Conservation (phyloP, 108 stramenopile species). For the Nitzschia palea region DNA sequence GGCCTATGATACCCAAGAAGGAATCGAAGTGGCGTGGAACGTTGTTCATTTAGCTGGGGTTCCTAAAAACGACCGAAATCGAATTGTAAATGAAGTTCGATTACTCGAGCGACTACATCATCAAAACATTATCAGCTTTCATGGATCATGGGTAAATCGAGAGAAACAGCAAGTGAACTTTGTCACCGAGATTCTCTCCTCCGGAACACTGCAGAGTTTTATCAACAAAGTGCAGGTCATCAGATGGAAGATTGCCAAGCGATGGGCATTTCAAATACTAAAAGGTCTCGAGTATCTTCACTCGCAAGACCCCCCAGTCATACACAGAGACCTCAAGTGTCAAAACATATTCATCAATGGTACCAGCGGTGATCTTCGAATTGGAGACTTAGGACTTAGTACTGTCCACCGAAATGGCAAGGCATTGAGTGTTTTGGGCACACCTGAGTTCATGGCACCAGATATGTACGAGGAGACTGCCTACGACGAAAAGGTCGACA, state of each 20-base stretch:
- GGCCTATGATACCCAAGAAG: slow-evolving; percentile 96
- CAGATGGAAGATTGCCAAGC: slow-evolving; percentile 95
- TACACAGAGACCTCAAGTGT: slow-evolving; percentile 98
- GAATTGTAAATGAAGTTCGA: slow-evolving; percentile 96
- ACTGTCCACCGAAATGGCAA: slow-evolving; percentile 88
- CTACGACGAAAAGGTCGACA: slow-evolving; percentile 98
- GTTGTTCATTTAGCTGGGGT: slow-evolving; percentile 89
- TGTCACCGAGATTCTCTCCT: slow-evolving; percentile 96
- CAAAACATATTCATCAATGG: slow-evolving; percentile 97
- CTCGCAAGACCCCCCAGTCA: slow-evolving; percentile 95
- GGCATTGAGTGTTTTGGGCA: slow-evolving; percentile 91
- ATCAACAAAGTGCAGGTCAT: slow-evolving; percentile 96
- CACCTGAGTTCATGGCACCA: slow-evolving; percentile 99
- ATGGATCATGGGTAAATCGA: slow-evolving; percentile 96
- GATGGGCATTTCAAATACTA: slow-evolving; percentile 95
- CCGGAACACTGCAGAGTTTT: slow-evolving; percentile 90
- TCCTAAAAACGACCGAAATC: slow-evolving; percentile 80
- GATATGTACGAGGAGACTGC: slow-evolving; percentile 94
- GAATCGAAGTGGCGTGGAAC: slow-evolving; percentile 99
- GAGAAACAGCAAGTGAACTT: slow-evolving; percentile 92
- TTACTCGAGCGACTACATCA: slow-evolving; percentile 94
- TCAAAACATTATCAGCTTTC: slow-evolving; percentile 95
- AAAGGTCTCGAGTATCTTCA: slow-evolving; percentile 96
- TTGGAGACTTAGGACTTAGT: slow-evolving; percentile 96
- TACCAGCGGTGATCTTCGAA: slow-evolving; percentile 93